Percentiles rank a stretch among this genome's conserved stretches.
These are phyloP conservation scores for Termitomyces bulborhizus DNA, from an alignment of 768 basidiomycete species.

Conservation along the genomic window DNA sequence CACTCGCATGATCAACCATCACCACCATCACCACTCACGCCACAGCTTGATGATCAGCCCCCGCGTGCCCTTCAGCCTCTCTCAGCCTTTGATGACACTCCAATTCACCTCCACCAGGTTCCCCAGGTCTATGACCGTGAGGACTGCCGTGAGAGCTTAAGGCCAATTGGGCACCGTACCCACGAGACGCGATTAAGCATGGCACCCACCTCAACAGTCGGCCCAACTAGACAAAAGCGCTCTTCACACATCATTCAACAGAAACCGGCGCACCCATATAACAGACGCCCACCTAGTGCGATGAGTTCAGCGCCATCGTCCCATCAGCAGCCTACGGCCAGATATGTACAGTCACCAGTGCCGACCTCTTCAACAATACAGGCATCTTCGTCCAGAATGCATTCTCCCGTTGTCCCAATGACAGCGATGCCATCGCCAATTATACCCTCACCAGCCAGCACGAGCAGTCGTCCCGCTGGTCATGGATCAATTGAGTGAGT, in stretches of 20 bases:
- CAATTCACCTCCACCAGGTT: slow-evolving; percentile 25
- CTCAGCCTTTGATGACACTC: slow-evolving; percentile 22
- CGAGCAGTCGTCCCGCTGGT: slow-evolving; percentile 16
- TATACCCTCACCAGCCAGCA: slow-evolving; percentile 16
- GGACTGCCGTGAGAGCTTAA: slow-evolving; percentile 20
- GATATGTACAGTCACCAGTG: slow-evolving; percentile 17
- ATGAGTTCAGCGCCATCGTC: slow-evolving; percentile 12
- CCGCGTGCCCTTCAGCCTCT: slow-evolving; percentile 22
- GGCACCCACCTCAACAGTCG: slow-evolving; percentile 7
- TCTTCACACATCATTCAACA: slow-evolving; percentile 6
- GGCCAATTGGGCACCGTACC: slow-evolving; percentile 15
- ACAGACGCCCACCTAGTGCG: slow-evolving; percentile 7
- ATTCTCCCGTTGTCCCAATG: slow-evolving; percentile 13
- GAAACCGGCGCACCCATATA: slow-evolving; percentile 14
- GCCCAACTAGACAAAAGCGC: slow-evolving; percentile 11
- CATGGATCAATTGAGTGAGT: slow-evolving; percentile 20
- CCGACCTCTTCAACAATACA: slow-evolving; percentile 19
- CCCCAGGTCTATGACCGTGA: slow-evolving; percentile 20
- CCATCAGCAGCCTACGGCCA: slow-evolving; percentile 15
- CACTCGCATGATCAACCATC: slow-evolving; percentile 20
- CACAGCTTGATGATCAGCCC: slow-evolving; percentile 24
- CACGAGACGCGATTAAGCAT: slow-evolving; percentile 16
- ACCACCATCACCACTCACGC: slow-evolving; percentile 20
- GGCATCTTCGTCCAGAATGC: slow-evolving; percentile 18
- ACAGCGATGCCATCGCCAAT: slow-evolving; percentile 18